Evolutionary conservation across 2,329 filamentous ascomycete species (phyloP).

Genomic region (Aschersonia sp.): DNA sequence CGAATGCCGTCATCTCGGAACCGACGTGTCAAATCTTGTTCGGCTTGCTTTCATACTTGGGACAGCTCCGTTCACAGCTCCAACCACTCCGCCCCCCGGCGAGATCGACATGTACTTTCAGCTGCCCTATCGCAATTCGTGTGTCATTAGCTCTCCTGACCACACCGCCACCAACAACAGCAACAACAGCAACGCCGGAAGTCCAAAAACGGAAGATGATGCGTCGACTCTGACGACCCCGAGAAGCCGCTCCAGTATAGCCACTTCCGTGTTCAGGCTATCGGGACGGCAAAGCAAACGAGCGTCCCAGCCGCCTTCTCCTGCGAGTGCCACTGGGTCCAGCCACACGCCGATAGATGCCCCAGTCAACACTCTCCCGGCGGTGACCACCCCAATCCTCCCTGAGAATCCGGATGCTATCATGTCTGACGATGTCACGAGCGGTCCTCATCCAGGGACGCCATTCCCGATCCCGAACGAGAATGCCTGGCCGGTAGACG

Average conservation of each 20-base stretch:
- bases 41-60: conserved; percentile 28
- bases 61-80: conserved; percentile 22
- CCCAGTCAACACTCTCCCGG: neutral
- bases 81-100: conserved; percentile 19
- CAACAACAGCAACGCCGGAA: neutral
- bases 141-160: conserved; percentile 18
- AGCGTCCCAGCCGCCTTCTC: conserved; percentile 19
- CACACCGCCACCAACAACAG: conserved; percentile 8
- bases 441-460: conserved; percentile 24
- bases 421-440: conserved; percentile 18
- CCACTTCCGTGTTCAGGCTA: conserved; percentile 16
- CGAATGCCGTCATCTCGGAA: conserved; percentile 26
- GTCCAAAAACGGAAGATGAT: conserved; percentile 14
- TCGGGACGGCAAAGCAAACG: conserved; percentile 20
- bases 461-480: conserved; percentile 25
- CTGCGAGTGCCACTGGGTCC: conserved; percentile 10
- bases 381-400: neutral
- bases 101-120: conserved; percentile 25
- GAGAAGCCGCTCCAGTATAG: conserved; percentile 14
- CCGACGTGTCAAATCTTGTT: conserved; percentile 25
- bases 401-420: conserved; percentile 11
- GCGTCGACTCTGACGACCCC: conserved; percentile 12
- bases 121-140: conserved; percentile 20
- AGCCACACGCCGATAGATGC: conserved; percentile 1
- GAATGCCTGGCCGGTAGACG: conserved; percentile 20